Conservation (phyloP, 164 flowering plant genomes). For the Pachysandra terminalis region DNA sequence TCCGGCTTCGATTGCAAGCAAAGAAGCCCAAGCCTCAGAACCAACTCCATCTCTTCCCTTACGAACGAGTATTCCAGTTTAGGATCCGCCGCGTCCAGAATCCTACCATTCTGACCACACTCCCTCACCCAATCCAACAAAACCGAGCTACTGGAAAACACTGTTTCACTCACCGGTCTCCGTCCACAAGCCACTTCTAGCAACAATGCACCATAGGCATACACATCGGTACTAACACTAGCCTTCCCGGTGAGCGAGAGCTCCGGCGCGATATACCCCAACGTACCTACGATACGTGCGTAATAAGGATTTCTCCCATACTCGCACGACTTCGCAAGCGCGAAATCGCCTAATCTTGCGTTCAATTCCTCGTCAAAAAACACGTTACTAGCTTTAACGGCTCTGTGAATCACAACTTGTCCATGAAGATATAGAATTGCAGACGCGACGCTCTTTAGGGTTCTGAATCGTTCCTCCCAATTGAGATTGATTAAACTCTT, state of each 20-base stretch:
- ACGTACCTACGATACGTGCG: constrained; percentile 44
- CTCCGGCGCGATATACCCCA: constrained; percentile 58
- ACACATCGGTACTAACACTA: constrained; percentile 43
- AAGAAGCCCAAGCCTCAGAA: constrained; percentile 35
- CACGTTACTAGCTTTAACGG: constrained; percentile 52
- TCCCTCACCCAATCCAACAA: constrained; percentile 44
- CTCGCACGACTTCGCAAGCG: constrained; percentile 44
- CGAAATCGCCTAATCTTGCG: constrained; percentile 48
- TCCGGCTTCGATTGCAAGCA: constrained; percentile 32
- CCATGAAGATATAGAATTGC: constrained; percentile 50
- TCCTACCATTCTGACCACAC: constrained; percentile 16
- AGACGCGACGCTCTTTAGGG: constrained; percentile 38
- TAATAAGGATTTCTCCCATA: constrained; percentile 36
- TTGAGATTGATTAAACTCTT: constrained; percentile 12
- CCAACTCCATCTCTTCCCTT: constrained; percentile 34
- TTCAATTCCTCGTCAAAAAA: constrained; percentile 49
- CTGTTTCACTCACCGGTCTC: constrained; percentile 21
- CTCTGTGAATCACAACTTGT: constrained; percentile 50
- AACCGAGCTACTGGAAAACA: constrained; percentile 8
- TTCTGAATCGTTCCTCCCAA: constrained; percentile 38
- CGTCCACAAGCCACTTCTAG: constrained; percentile 47
- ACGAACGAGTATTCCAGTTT: constrained; percentile 15
- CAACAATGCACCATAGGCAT: constrained; percentile 45
- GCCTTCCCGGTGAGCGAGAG: constrained; percentile 43
- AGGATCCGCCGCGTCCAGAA: constrained; percentile 34